Evolutionary conservation across 192 early-diverging fungal species (phyloP).

Genomic region (Entomortierella chlamydospora): DNA sequence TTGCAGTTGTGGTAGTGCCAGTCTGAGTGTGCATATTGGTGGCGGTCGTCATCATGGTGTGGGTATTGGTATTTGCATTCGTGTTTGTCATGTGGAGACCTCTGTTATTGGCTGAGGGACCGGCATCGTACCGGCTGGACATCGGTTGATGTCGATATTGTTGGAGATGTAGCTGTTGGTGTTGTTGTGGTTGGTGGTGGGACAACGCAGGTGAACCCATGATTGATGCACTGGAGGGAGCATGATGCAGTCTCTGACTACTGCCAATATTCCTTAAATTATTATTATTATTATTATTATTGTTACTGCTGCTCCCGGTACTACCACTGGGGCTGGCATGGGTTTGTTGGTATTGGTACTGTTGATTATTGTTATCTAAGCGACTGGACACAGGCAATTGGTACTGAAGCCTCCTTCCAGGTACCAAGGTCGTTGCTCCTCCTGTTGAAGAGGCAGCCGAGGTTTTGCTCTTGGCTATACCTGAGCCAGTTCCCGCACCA

Average conservation of each 20-base stretch:
- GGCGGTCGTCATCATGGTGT: conserved; percentile 1
- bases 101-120: background rate
- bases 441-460: background rate
- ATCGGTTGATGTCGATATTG: conserved; percentile 11
- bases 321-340: conserved; percentile 11
- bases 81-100: background rate
- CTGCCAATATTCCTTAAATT: background rate
- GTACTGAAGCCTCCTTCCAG: conserved; percentile 34
- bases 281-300: conserved; percentile 5
- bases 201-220: conserved; percentile 15
- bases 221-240: background rate
- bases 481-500: background rate
- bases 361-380: conserved; percentile 21
- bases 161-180: conserved; percentile 17
- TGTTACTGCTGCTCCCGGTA: background rate
- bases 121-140: background rate
- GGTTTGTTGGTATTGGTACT: conserved; percentile 12
- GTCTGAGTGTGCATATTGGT: conserved; percentile 14
- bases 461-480: background rate
- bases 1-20: conserved; percentile 15
- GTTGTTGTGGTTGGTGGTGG: conserved; percentile 19
- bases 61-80: conserved; percentile 18
- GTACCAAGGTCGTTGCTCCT: background rate
- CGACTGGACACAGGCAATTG: conserved; percentile 33
- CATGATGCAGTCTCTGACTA: background rate